These are phyloP conservation scores for Dactylorhiza incarnata DNA, from an alignment of 106 monocot species.

Conservation along the genomic window DNA sequence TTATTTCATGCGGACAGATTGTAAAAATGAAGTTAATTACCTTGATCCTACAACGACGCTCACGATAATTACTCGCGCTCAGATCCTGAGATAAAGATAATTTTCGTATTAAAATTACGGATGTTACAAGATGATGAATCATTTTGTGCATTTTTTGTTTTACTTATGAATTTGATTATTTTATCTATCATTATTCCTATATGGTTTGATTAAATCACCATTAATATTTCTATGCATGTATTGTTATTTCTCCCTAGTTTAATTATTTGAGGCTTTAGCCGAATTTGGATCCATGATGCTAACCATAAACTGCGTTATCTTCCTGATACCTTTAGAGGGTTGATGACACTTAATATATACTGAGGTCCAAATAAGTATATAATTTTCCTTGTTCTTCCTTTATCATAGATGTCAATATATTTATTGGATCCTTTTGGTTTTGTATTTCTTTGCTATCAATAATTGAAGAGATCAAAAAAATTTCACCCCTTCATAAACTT, in stretches of 20 bases:
- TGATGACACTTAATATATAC: not conserved
- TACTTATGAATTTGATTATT: not conserved
- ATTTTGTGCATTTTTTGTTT: not conserved
- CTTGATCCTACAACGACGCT: too few species aligned
- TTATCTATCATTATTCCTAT: not conserved
- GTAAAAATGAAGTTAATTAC: too few species aligned
- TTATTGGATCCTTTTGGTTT: too few species aligned
- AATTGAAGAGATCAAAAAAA: too few species aligned
- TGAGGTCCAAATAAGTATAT: not conserved
- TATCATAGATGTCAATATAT: too few species aligned
- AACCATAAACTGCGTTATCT: conserved; percentile 1
- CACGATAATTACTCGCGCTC: too few species aligned
- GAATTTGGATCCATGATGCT: conserved; percentile 1
- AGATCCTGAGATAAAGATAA: too few species aligned
- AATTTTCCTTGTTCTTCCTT: too few species aligned
- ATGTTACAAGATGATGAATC: not conserved
- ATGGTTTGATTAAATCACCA: not conserved
- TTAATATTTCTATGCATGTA: not conserved
- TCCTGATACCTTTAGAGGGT: not conserved
- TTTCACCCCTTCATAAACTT: too few species aligned
- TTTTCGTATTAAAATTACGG: too few species aligned
- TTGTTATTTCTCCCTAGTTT: not conserved
- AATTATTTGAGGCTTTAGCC: not conserved
- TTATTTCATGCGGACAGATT: too few species aligned
- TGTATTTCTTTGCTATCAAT: too few species aligned